Conservation (phyloP, 768 basidiomycete species). For the Rhodotorula toruloides region DNA sequence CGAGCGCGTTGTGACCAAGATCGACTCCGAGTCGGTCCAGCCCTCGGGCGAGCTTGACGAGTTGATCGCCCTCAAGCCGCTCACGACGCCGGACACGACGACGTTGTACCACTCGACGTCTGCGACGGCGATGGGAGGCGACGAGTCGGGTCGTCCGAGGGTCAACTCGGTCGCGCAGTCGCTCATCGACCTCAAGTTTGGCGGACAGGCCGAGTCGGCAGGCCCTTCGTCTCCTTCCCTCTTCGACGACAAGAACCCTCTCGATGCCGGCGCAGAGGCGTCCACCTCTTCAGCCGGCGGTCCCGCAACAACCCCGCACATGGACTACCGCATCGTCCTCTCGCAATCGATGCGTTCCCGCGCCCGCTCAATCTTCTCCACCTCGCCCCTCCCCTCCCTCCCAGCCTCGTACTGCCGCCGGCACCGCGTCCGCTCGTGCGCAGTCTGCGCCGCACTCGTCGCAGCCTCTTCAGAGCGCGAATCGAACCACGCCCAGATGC, state of each 20-base stretch:
- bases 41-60: constrained; percentile 16
- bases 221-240: not conserved
- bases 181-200: constrained; percentile 39
- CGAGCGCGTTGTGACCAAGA: constrained; percentile 23
- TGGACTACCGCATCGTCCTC: constrained; percentile 42
- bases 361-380: constrained; percentile 34
- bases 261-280: not conserved
- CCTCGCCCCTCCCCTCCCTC: constrained; percentile 16
- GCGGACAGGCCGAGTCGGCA: constrained; percentile 17
- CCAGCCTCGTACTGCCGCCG: constrained; percentile 30
- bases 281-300: not conserved
- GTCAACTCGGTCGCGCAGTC: constrained; percentile 28
- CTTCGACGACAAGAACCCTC: not conserved
- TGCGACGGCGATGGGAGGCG: not conserved
- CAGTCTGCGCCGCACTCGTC: constrained; percentile 23
- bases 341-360: constrained; percentile 35
- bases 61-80: constrained; percentile 19
- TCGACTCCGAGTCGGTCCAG: constrained; percentile 16
- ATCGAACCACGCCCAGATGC: constrained; percentile 10
- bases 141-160: not conserved
- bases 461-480: constrained; percentile 1
- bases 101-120: constrained; percentile 34
- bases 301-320: constrained; percentile 32
- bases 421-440: constrained; percentile 33
- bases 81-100: constrained; percentile 32